Conservation (phyloP, 192 early-diverging fungal species). For the Backusella circina region DNA sequence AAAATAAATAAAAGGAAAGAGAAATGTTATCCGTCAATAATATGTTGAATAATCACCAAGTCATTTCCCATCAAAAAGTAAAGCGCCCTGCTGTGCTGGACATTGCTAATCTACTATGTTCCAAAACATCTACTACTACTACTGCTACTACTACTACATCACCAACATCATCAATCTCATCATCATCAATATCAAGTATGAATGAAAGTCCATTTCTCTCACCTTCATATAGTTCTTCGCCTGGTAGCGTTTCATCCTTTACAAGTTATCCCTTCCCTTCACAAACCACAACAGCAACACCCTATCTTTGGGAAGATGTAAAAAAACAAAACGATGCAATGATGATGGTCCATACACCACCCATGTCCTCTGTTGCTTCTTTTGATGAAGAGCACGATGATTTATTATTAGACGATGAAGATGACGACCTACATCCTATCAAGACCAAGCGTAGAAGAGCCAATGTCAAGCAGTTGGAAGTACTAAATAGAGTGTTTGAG, state of each 20-base stretch:
- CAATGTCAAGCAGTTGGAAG: constrained; percentile 68
- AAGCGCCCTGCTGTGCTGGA: neutral
- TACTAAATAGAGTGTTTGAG: constrained; percentile 73
- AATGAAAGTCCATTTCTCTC: constrained; percentile 12
- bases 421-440: constrained; percentile 10
- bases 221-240: neutral
- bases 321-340: neutral
- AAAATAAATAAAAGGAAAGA: neutral
- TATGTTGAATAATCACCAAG: neutral
- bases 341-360: neutral
- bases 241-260: constrained; percentile 12
- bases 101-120: neutral
- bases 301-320: neutral
- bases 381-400: neutral
- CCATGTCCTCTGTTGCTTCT: neutral
- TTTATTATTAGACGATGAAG: neutral
- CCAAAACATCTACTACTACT: neutral
- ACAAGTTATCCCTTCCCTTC: constrained; percentile 8
- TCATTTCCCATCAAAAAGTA: neutral
- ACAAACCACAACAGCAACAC: neutral
- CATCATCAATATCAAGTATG: neutral
- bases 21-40: neutral
- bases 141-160: neutral
- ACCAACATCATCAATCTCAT: neutral
- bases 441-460: constrained; percentile 79